Conservation (phyloP, 805 yeast species). For the Pichia eremophila region DNA sequence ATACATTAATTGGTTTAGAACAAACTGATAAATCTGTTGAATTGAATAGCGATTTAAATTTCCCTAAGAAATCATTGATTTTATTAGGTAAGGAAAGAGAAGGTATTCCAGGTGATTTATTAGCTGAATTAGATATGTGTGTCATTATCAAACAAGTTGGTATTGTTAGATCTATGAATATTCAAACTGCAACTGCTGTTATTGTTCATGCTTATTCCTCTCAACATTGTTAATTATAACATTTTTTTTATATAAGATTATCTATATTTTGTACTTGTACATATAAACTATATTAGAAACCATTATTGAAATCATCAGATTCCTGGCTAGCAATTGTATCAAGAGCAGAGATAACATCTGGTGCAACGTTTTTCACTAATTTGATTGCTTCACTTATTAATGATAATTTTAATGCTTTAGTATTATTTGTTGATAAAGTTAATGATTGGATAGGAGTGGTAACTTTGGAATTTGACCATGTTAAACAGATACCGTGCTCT, state of each 20-base stretch:
- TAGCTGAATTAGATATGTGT: conserved; percentile 77
- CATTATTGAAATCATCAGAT: conserved; percentile 23
- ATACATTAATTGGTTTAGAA: conserved; percentile 80
- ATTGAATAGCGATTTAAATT: conserved; percentile 50
- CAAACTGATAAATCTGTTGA: conserved; percentile 87
- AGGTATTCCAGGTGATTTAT: conserved; percentile 80
- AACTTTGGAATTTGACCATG: conserved; percentile 60
- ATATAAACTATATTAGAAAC: conserved; percentile 10
- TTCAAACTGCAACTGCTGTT: conserved; percentile 93
- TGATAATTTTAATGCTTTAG: conserved; percentile 46
- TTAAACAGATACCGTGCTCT: conserved; percentile 70
- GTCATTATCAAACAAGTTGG: conserved; percentile 90
- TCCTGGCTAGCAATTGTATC: conserved; percentile 36
- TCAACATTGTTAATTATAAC: conserved; percentile 40
- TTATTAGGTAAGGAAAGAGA: conserved; percentile 81
- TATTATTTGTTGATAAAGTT: conserved; percentile 41
- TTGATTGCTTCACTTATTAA: conserved; percentile 45
- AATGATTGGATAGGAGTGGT: conserved; percentile 66
- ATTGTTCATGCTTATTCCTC: conserved; percentile 82
- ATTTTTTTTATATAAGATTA: background rate
- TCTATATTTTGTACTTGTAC: background rate
- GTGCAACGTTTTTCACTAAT: conserved; percentile 53
- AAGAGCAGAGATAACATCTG: conserved; percentile 49
- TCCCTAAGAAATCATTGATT: conserved; percentile 73
- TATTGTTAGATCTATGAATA: conserved; percentile 89